A percentile compares a stretch with the other conserved stretches of the same genome.
These are phyloP conservation scores for Yamadazyma paraphyllophila DNA, from an alignment of 805 yeast species.

Conservation along the genomic window DNA sequence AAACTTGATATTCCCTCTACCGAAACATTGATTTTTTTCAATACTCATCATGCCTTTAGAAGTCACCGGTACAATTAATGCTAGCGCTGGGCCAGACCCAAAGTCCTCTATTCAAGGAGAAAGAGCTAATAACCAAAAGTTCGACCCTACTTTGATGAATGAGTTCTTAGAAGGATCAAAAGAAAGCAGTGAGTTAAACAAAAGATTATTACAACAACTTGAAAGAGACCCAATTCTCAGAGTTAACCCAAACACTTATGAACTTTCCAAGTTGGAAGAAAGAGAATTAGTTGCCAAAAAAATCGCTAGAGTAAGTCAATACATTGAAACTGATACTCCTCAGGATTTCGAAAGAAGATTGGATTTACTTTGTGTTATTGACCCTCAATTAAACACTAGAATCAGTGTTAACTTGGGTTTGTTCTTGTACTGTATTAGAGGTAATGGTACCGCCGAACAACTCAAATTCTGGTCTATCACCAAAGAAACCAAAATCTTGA, in stretches of 20 bases:
- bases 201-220: constrained; percentile 52
- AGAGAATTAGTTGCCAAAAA: constrained; percentile 60
- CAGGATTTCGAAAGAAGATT: constrained; percentile 57
- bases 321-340: constrained; percentile 51
- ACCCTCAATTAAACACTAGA: constrained; percentile 79
- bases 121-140: constrained; percentile 28
- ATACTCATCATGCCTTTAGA: constrained; percentile 1
- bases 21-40: background rate
- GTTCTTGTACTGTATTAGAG: constrained; percentile 76
- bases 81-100: constrained; percentile 33
- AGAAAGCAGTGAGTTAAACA: constrained; percentile 46
- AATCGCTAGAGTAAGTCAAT: constrained; percentile 59
- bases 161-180: constrained; percentile 40
- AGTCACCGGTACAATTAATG: constrained; percentile 17
- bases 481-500: constrained; percentile 59
- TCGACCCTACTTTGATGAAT: constrained; percentile 40
- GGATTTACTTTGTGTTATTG: constrained; percentile 59
- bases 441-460: constrained; percentile 86
- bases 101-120: constrained; percentile 28
- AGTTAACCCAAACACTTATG: constrained; percentile 55
- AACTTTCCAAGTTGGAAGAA: constrained; percentile 52
- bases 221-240: constrained; percentile 67
- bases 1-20: background rate
- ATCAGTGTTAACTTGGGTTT: constrained; percentile 86
- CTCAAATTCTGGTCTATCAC: constrained; percentile 76